A percentile compares a stretch with the other conserved stretches of the same genome.
Evolutionary conservation across 177 flowering plant genomes (phyloP).

Genomic region (Vitis hybrid): DNA sequence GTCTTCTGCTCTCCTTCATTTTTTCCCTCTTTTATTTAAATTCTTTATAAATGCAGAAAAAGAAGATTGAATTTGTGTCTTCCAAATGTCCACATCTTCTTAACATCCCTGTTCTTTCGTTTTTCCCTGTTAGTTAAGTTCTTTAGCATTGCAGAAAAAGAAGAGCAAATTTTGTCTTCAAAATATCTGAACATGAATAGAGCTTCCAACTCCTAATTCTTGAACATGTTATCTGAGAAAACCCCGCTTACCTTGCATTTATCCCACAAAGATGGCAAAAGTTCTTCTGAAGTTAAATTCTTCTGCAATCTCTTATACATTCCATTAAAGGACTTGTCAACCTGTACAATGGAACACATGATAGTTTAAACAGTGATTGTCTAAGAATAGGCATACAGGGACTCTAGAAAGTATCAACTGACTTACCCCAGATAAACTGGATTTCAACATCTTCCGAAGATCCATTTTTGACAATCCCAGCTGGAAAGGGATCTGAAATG

Average conservation of each 20-base stretch:
- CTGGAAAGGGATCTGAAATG: conserved; percentile 86
- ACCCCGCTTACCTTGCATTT: conserved; percentile 84
- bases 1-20: too few relatives aligned
- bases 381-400: background rate
- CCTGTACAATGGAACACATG: conserved; percentile 38
- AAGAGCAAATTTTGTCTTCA: too few relatives aligned
- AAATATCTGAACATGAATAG: background rate
- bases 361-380: background rate
- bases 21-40: too few relatives aligned
- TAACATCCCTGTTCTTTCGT: too few relatives aligned
- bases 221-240: background rate
- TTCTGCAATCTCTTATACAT: conserved; percentile 92
- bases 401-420: background rate
- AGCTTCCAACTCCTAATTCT: background rate
- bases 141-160: too few relatives aligned
- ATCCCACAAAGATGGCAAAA: conserved; percentile 94
- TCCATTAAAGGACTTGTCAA: conserved; percentile 73
- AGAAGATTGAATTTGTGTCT: too few relatives aligned
- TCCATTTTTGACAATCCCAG: conserved; percentile 88
- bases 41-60: too few relatives aligned
- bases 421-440: conserved; percentile 90
- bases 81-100: too few relatives aligned
- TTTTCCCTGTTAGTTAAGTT: too few relatives aligned
- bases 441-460: conserved; percentile 81
- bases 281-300: conserved; percentile 89